Evolutionary conservation across 2,329 filamentous ascomycete genomes (phyloP).

Genomic region (Paramyrothecium roridum): DNA sequence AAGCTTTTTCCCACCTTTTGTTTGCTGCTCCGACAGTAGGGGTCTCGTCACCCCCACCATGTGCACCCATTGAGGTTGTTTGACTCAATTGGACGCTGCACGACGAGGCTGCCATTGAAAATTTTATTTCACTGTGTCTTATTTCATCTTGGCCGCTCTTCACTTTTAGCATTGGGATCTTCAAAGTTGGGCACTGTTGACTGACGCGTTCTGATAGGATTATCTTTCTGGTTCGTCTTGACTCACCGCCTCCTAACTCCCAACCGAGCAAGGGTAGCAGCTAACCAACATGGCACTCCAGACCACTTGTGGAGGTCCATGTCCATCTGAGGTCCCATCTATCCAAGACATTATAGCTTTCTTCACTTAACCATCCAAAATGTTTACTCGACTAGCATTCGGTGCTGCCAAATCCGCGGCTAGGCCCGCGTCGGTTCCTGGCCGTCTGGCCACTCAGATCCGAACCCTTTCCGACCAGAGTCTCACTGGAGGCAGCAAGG

Average conservation of each 20-base stretch:
- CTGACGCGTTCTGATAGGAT: conserved; percentile 46
- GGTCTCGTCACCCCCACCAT: conserved; percentile 13
- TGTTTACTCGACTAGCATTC: conserved; percentile 58
- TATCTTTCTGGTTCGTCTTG: conserved; percentile 69
- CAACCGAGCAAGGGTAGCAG: conserved; percentile 8
- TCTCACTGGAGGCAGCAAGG: conserved; percentile 64
- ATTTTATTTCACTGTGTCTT: neutral
- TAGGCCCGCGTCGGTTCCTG: conserved; percentile 36
- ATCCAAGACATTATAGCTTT: neutral
- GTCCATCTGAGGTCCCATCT: conserved; percentile 16
- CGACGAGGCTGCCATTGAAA: neutral
- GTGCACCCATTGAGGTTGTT: neutral
- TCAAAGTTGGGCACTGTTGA: neutral
- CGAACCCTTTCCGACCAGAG: conserved; percentile 31
- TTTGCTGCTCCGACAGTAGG: conserved; percentile 6
- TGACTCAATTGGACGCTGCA: neutral
- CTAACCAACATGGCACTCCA: conserved; percentile 16
- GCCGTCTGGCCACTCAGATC: conserved; percentile 36
- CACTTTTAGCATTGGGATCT: neutral
- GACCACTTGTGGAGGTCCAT: conserved; percentile 41
- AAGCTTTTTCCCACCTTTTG: conserved; percentile 9
- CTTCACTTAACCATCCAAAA: conserved; percentile 30
- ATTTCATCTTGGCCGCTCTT: too few relatives aligned
- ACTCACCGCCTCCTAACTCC: conserved; percentile 36
- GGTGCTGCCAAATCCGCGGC: conserved; percentile 51